Base-by-base conservation (phyloP, 164 flowering plant species). In the Taxillus chinensis region DNA sequence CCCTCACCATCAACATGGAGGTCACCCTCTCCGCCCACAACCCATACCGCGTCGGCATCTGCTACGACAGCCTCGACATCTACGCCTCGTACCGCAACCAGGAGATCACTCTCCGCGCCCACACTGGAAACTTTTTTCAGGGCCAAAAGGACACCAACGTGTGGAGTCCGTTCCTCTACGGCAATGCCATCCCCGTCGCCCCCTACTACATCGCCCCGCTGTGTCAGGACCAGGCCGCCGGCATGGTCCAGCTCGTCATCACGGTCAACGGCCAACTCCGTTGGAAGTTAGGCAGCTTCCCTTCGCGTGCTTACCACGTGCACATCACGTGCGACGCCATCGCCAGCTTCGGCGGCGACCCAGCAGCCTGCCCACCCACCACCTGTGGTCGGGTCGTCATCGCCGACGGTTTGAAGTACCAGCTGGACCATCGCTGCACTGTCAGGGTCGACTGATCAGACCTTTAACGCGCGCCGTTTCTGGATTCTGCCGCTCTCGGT, bases 81-180 rank as follows among this genome's bases (percentile, higher is more conserved):
- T 89, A 69, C 78, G 89, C 90, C 68, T 42, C 69, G 15, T 89
- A 86, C 80, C 74, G 64, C 2, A 71, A 46, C 76, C 89, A 89
- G 64, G 92, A 86, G 74, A 79, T 89, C 70, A 89, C 90, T 3
- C 73, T 77, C 49, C 78, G 72, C 8, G 65, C 86, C 3, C 9
- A 14, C 40, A 66, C 86, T 17, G 87, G 78, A 0, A 74, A 79
- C 2, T 71, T 75, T 8, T 86, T 85, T 63, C 87, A 89, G 54
- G 92, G 85, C 48, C 90, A 85, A 73, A 78, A 79, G 50, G 89
- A 80, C 14, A 45, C 59, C 66, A 64, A 72, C 77, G 65, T 81
- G 38, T 89, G 96, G 96, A 83, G 92, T 0, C 96, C 96, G 5
- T 77, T 68, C 60, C 12, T 89, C 8, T 70, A 45, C 62, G 96